These are phyloP conservation scores for Trichoderma asperelloides DNA, from an alignment of 495 filamentous ascomycete species.

Conservation along the genomic window DNA sequence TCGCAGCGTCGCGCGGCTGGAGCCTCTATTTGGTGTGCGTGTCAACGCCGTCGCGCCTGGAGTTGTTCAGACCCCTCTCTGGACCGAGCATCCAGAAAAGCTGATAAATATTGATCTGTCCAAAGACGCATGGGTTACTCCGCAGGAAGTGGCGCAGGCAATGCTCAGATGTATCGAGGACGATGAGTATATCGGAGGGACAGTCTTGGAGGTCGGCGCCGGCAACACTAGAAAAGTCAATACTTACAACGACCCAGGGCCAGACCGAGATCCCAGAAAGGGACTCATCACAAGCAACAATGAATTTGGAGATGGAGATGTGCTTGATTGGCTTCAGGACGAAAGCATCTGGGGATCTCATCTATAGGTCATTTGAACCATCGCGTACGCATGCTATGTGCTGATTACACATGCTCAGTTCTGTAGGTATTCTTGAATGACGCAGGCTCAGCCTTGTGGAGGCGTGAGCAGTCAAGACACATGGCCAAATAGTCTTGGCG, in stretches of 20 bases:
- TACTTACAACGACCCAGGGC: neutral
- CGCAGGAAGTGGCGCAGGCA: constrained; percentile 13
- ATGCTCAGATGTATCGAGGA: constrained; percentile 15
- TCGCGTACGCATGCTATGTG: neutral
- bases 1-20: constrained; percentile 42
- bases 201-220: constrained; percentile 52
- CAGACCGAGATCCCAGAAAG: neutral
- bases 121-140: constrained; percentile 6
- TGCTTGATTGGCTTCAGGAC: neutral
- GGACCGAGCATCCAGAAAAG: constrained; percentile 60
- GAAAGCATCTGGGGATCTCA: neutral
- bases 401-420: neutral
- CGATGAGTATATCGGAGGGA: constrained; percentile 23
- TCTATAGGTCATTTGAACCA: neutral
- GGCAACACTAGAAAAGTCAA: constrained; percentile 30
- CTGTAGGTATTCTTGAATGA: neutral
- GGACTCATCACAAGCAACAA: neutral
- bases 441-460: neutral
- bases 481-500: neutral
- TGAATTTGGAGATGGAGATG: neutral
- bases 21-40: constrained; percentile 43
- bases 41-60: constrained; percentile 59
- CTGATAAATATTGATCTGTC: constrained; percentile 33
- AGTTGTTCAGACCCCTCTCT: constrained; percentile 54
- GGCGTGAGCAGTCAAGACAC: neutral